Conservation (phyloP, 2,329 filamentous ascomycete species). For the Colletotrichum sp. region DNA sequence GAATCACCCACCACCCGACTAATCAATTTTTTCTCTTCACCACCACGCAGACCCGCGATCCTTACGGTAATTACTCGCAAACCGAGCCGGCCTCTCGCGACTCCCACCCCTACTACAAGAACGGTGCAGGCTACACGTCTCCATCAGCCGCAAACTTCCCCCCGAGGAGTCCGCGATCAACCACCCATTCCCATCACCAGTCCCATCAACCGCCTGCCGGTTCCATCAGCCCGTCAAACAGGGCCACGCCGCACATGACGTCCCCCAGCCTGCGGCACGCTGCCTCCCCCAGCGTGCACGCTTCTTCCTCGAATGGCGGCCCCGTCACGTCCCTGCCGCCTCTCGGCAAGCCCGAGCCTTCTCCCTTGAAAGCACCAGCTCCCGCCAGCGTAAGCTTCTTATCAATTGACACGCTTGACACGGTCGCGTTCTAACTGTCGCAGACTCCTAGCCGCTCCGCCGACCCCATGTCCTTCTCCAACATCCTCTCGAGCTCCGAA, state of each 20-base stretch:
- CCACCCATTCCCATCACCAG: conserved; percentile 40
- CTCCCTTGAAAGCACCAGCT: conserved; percentile 42
- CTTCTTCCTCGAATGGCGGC: conserved; percentile 46
- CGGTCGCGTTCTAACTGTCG: background rate
- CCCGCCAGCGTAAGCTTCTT: conserved; percentile 38
- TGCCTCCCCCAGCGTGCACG: conserved; percentile 38
- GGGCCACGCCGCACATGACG: conserved; percentile 43
- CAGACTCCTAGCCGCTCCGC: conserved; percentile 76
- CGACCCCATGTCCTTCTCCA: conserved; percentile 95
- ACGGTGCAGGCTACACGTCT: conserved; percentile 51
- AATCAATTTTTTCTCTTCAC: conserved; percentile 18
- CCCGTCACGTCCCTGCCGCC: conserved; percentile 36
- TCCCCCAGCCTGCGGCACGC: conserved; percentile 56
- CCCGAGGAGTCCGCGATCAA: conserved; percentile 56
- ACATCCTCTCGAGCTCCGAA: conserved; percentile 84
- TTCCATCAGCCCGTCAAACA: conserved; percentile 48
- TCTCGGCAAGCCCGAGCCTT: conserved; percentile 43
- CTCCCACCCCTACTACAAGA: conserved; percentile 50
- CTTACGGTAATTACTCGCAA: conserved; percentile 50
- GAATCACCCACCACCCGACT: conserved; percentile 5
- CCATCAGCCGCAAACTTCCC: conserved; percentile 49
- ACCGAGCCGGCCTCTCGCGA: conserved; percentile 38
- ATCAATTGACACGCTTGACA: background rate
- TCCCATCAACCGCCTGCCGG: conserved; percentile 44
- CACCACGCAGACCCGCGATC: conserved; percentile 51